Base-by-base conservation (phyloP, 768 basidiomycete species). In the Trametes maxima region DNA sequence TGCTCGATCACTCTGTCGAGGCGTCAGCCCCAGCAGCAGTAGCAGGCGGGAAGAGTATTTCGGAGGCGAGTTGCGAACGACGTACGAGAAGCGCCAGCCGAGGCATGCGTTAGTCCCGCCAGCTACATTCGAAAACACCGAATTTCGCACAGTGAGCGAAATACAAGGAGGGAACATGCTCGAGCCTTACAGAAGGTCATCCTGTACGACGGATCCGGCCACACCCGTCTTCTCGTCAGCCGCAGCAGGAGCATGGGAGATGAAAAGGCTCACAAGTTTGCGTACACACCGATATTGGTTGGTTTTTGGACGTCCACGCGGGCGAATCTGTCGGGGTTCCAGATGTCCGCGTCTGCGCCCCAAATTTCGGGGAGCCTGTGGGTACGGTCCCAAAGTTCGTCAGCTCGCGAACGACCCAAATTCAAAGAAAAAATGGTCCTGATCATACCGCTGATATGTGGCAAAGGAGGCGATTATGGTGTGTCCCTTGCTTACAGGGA, bases 1-100 rank as follows among this genome's bases (percentile, higher is more conserved):
- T 71, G 67, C 54, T 77, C 75, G 21, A 73, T 65, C 14, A 74
- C 62, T 14, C 19, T 60, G 28, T 33, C 46, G 3, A 37, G 12
- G 28, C 28, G 28, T 33, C 28, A 33, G 28, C 19, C n/a, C 52
- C 22, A 2, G 8, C 28, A 3, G 3, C 28, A 3, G 28, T 33
- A 33, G 4, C 28, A 33, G 3, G 4, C 8, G 8, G 28, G 3
- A 33, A 8, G 28, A 33, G 8, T 13, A 5, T n/a, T 1, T 2
- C 22, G 16, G 8, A 11, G 11, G 5, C 10, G 3, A 33, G 8
- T 2, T 2, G 43, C 59, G 35, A 8, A 33, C 7, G 10, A 17
- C 28, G 28, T 33, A 65, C 63, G 63, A 36, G 42, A 65, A 65
- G 16, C 59, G 59, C 59, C 54, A 65, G 13, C 63, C 63, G 19